Evolutionary conservation across 2,329 filamentous ascomycete genomes (phyloP).

Genomic region (Furcasterigmium furcatum): DNA sequence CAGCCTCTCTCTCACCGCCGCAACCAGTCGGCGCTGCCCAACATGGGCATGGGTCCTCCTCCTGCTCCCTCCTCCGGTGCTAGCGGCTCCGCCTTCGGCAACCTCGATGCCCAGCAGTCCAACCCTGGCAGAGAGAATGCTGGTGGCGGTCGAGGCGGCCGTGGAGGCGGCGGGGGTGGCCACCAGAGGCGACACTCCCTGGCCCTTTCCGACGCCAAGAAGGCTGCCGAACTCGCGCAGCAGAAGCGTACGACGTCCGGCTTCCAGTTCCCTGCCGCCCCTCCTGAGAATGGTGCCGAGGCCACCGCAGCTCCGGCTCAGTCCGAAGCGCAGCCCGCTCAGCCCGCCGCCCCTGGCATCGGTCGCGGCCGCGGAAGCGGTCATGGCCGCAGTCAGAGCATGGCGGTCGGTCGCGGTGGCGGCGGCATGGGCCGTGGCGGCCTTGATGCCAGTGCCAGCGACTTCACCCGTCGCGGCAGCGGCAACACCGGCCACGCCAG

Average conservation of each 20-base stretch:
- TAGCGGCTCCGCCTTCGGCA: constrained; percentile 74
- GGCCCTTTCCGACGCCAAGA: constrained; percentile 92
- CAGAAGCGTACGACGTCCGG: constrained; percentile 92
- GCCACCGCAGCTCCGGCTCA: constrained; percentile 25
- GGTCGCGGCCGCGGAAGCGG: constrained; percentile 56
- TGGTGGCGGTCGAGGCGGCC: constrained; percentile 63
- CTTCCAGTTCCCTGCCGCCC: constrained; percentile 83
- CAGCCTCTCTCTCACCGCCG: constrained; percentile 88
- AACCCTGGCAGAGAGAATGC: constrained; percentile 64
- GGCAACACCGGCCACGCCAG: constrained; percentile 69
- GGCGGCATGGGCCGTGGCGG: constrained; percentile 67
- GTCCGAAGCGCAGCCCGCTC: constrained; percentile 32
- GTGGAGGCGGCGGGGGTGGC: constrained; percentile 67
- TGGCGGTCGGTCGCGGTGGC: constrained; percentile 73
- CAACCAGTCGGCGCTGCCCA: constrained; percentile 95
- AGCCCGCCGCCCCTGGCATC: constrained; percentile 30
- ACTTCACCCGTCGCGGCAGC: constrained; percentile 64
- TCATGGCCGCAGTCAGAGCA: constrained; percentile 83
- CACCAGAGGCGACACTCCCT: constrained; percentile 94
- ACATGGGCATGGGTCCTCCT: constrained; percentile 83
- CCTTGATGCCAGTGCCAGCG: constrained; percentile 28
- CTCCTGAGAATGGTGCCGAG: constrained; percentile 57
- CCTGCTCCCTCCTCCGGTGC: constrained; percentile 91
- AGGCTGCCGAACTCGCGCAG: constrained; percentile 93
- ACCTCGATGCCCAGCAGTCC: constrained; percentile 64